Evolutionary conservation across 495 filamentous ascomycete genomes (phyloP).

Genomic region (Neurospora cerealis): DNA sequence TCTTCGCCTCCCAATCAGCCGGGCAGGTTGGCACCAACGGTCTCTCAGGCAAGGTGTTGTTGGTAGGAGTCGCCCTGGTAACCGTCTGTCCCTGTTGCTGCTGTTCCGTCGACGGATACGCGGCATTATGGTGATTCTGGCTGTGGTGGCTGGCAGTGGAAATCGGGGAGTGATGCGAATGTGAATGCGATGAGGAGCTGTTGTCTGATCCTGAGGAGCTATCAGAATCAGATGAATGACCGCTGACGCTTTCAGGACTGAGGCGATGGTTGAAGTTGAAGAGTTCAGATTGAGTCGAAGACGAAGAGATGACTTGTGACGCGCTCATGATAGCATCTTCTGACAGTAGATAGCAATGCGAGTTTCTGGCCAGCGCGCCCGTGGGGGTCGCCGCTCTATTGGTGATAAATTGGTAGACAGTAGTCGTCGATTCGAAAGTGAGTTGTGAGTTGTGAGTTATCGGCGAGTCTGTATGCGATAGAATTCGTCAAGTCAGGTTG

Average conservation of each 20-base stretch:
- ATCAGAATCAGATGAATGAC: neutral
- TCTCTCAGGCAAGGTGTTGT: conserved; percentile 1
- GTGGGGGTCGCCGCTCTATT: neutral
- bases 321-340: neutral
- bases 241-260: neutral
- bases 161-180: neutral
- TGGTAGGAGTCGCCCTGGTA: neutral
- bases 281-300: neutral
- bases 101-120: neutral
- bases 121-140: neutral
- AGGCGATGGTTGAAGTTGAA: neutral
- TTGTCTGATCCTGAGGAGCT: neutral
- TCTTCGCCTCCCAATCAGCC: conserved; percentile 24
- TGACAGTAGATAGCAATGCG: neutral
- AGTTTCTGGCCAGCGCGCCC: neutral
- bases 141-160: neutral
- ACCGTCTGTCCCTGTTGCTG: neutral
- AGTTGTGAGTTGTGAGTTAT: neutral
- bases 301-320: neutral
- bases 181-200: neutral
- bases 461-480: neutral
- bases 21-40: conserved; percentile 22
- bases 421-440: neutral
- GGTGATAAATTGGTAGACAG: neutral
- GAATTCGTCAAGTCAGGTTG: neutral